Evolutionary conservation across 768 basidiomycete species (phyloP).

Genomic region (Chalciporus piperatus): DNA sequence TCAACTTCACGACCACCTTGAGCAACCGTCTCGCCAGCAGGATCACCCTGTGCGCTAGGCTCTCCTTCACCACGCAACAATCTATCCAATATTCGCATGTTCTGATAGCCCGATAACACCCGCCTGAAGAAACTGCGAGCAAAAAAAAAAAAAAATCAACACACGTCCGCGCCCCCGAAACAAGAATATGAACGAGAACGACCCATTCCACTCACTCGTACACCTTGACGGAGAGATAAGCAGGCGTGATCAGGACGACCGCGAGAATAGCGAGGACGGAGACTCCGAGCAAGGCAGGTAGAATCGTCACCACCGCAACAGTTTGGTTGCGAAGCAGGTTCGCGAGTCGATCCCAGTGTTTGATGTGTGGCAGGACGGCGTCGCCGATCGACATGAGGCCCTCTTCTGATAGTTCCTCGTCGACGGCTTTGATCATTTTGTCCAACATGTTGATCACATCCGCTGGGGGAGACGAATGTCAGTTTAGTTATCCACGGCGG

Average conservation of each 20-base stretch:
- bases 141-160: not conserved
- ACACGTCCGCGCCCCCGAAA: too few species aligned
- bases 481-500: too few species aligned
- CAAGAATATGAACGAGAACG: too few species aligned
- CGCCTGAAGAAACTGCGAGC: not conserved
- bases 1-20: not conserved
- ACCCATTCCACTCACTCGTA: slow-evolving; percentile 9
- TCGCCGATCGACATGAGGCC: slow-evolving; percentile 18
- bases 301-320: slow-evolving; percentile 1
- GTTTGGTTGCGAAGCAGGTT: slow-evolving; percentile 1
- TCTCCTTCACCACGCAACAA: not conserved
- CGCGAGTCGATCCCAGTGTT: slow-evolving; percentile 19
- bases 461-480: not conserved
- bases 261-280: slow-evolving; percentile 16
- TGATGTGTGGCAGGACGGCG: slow-evolving; percentile 14
- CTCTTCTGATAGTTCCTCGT: slow-evolving; percentile 17
- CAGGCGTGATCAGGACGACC: slow-evolving; percentile 4
- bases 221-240: slow-evolving; percentile 2
- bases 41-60: not conserved
- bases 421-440: slow-evolving; percentile 19
- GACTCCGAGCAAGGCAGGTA: slow-evolving; percentile 20
- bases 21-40: not conserved
- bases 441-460: slow-evolving; percentile 16
- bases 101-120: not conserved
- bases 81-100: not conserved